Evolutionary conservation across 2,329 filamentous ascomycete genomes (phyloP), one percentile per base, ranked within the genome.

Genomic region (Fusarium sp.): DNA sequence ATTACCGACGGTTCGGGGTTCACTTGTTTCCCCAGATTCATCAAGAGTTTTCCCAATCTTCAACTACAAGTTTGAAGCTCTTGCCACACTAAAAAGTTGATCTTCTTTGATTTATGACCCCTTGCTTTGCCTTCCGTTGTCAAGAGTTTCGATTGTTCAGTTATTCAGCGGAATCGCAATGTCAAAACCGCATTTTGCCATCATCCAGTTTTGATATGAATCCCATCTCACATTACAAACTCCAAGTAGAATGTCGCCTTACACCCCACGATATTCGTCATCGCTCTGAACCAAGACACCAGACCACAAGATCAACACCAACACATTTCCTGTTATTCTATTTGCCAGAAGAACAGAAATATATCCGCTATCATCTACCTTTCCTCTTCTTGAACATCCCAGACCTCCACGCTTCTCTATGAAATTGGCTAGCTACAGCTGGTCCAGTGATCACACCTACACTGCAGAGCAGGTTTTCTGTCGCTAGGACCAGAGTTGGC

Each of bases 181-280:
- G n/a, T 37, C 27, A 30, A 20, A 45, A 50, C 23, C 33, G 17
- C 46, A 37, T 67, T 42, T 49, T 30, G 26, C 33, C 42, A 42
- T 49, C 44, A 37, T 26, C 49, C 53, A 44, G 44, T 49, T 44
- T 37, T 60, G 23, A 27, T 13, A 23, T 27, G 45, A 38, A 44
- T 64, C 42, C 46, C 53, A 50, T 63, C 45, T 10, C 26, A 15
- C 20, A 32, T 41, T 32, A 35, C 38, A 56, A 14, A 18, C 49
- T 60, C 49, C 33, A 17, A 30, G 38, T 41, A 38, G 15, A 44
- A 76, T 77, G 72, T 73, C 75, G 73, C 55, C 73, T 77, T 76
- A 50, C 44, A 54, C 68, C 67, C 73, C 73, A 75, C 61, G 63
- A 64, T 70, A 73, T 76, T 76, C 75, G 75, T 74, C 75, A 77